Evolutionary conservation across 2,329 filamentous ascomycete genomes (phyloP).

Genomic region (Peltaster fructicola): DNA sequence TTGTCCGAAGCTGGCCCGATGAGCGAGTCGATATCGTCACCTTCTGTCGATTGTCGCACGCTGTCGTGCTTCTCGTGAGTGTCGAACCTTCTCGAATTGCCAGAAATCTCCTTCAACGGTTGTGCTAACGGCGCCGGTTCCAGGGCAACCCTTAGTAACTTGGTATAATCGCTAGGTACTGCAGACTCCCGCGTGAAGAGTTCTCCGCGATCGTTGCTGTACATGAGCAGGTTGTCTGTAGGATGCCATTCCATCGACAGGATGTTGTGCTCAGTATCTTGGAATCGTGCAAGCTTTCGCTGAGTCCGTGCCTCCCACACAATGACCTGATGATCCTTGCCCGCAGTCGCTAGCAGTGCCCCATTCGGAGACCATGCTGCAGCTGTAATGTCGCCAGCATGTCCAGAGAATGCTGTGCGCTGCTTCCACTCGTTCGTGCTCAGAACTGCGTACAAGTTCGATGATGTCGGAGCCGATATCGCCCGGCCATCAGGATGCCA

Average conservation of each 20-base stretch:
- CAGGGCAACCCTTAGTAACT: constrained; percentile 32
- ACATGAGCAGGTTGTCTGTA: constrained; percentile 70
- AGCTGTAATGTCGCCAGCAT: constrained; percentile 70
- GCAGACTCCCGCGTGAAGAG: constrained; percentile 72
- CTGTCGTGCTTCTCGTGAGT: too few species aligned
- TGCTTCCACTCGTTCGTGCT: constrained; percentile 56
- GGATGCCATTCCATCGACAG: constrained; percentile 85
- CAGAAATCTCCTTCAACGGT: constrained; percentile 50
- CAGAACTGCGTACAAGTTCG: constrained; percentile 24
- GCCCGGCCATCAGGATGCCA: constrained; percentile 95
- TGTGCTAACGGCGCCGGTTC: constrained; percentile 79
- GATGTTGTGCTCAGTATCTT: constrained; percentile 55
- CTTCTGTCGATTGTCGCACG: constrained; percentile 39
- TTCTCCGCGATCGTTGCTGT: constrained; percentile 83
- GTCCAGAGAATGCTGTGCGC: constrained; percentile 61
- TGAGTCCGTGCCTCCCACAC: constrained; percentile 88
- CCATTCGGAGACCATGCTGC: constrained; percentile 91
- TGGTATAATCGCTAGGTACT: constrained; percentile 32
- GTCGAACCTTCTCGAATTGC: too few species aligned
- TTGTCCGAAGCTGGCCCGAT: constrained; percentile 44
- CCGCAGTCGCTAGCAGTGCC: constrained; percentile 54
- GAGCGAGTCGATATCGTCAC: constrained; percentile 64
- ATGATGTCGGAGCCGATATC: constrained; percentile 70
- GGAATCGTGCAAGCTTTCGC: constrained; percentile 28
- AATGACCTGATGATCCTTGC: constrained; percentile 43